Conservation (phyloP, 495 filamentous ascomycete species). For the Oleoguttula mirabilis region DNA sequence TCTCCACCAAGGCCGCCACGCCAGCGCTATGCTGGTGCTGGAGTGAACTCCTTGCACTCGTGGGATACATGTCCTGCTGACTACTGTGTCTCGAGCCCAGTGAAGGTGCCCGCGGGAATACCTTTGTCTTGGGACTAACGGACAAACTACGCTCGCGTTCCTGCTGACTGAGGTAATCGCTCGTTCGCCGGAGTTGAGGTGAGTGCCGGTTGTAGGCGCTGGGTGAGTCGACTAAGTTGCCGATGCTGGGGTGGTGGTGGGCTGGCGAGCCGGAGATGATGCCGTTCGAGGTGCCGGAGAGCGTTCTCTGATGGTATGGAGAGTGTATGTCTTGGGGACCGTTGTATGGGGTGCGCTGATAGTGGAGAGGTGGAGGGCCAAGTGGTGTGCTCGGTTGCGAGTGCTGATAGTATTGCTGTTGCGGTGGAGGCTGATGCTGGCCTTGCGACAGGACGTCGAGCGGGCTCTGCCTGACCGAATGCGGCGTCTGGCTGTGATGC, state of each 20-base stretch:
- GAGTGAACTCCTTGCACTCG: constrained; percentile 7
- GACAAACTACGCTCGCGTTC: constrained; percentile 21
- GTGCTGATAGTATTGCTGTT: constrained; percentile 36
- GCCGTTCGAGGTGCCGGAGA: constrained; percentile 15
- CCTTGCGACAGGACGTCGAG: constrained; percentile 23
- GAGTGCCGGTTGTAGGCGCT: constrained; percentile 7
- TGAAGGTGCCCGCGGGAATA: constrained; percentile 12
- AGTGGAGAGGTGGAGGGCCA: constrained; percentile 36
- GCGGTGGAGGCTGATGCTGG: constrained; percentile 25
- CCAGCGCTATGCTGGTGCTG: too few species aligned
- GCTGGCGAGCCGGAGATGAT: constrained; percentile 11
- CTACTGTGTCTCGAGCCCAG: constrained; percentile 17
- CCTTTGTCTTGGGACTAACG: constrained; percentile 22
- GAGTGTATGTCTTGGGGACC: constrained; percentile 31
- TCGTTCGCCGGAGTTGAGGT: constrained; percentile 11
- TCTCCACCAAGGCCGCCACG: not conserved
- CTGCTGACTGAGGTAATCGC: constrained; percentile 11
- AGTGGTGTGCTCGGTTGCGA: constrained; percentile 47
- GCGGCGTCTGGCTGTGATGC: constrained; percentile 40
- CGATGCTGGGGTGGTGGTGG: constrained; percentile 13
- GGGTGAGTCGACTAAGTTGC: constrained; percentile 19
- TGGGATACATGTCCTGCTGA: constrained; percentile 7
- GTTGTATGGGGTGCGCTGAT: constrained; percentile 37
- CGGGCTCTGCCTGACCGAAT: constrained; percentile 43
- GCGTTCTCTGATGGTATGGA: constrained; percentile 22